Evolutionary conservation across 2,329 filamentous ascomycete species (phyloP).

Genomic region (Pseudogymnoascus sp.): DNA sequence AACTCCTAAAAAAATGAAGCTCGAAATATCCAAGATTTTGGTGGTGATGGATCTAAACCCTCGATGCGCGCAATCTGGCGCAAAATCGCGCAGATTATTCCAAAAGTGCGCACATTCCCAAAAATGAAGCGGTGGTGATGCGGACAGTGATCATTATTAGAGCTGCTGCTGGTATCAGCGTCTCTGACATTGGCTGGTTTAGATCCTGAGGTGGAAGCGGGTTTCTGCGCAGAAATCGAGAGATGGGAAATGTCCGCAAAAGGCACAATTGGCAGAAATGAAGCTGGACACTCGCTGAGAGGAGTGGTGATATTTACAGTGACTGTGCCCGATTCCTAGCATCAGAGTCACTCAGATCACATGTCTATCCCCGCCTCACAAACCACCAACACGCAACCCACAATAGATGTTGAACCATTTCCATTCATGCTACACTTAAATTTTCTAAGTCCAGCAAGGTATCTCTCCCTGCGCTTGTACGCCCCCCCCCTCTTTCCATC

Average conservation of each 20-base stretch:
- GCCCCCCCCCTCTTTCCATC: not conserved
- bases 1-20: not conserved
- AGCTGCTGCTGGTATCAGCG: no score
- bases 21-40: not conserved
- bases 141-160: not conserved
- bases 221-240: not conserved
- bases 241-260: not conserved
- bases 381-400: not conserved
- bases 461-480: not conserved
- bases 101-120: not conserved
- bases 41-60: not conserved
- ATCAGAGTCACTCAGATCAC: not conserved
- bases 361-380: not conserved
- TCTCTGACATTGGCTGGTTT: not conserved
- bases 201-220: not conserved
- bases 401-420: not conserved
- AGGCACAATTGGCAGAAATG: not conserved
- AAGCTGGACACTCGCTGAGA: not conserved
- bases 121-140: not conserved
- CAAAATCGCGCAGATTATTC: not conserved
- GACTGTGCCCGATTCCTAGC: not conserved
- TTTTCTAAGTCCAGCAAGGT: not conserved
- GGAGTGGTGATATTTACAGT: not conserved
- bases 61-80: not conserved
- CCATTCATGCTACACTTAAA: slow-evolving; percentile 3